Evolutionary conservation across 768 basidiomycete species (phyloP), one percentile per base, ranked within the genome.

Genomic region (Suillus discolor): DNA sequence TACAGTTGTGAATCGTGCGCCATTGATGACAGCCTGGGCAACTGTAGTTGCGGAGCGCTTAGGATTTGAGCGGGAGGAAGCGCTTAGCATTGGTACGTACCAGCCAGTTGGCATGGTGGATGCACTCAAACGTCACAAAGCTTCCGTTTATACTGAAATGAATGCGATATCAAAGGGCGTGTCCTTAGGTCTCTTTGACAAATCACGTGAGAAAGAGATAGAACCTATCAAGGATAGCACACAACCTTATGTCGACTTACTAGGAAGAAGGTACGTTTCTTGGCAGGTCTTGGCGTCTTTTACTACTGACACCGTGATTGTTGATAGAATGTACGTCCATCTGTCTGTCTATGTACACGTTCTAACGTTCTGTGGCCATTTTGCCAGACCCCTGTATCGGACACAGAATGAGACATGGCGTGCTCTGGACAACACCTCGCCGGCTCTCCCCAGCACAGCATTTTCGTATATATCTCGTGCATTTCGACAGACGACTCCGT

Each of bases 11-110:
- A 99, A 99, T 76, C 89, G 97, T 28, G 96, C 97, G 1, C 97
- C 97, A 0, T 83, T 98, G 54, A 93, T 98, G 92, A 95, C 90
- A 63, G 94, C 92, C 2, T 99, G 97, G 97, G 88, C 94, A 2
- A 91, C 85, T 61, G 78, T 94, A 41, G 93, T 98, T 34, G 91
- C 93, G 4, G 93, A 94, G 70, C 83, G 89, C 45, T 82, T 97
- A 67, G 93, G 95, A 2, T 99, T 99, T 75, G 84, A 88, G 61
- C 82, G 90, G 65, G 89, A 93, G 71, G 97, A 99, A 78, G 93
- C 97, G 2, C 80, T 99, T 47, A 96, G 93, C 68, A 93, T 99
- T 63, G 95, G 96, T 91, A 69, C 39, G 82, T 70, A n/a, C 65
- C 42, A 20, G 34, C 62, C 38, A 23, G 28, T 53, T 55, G 39